Conservation (phyloP, 208 protist species). For the Acanthamoeba culbertsoni region DNA sequence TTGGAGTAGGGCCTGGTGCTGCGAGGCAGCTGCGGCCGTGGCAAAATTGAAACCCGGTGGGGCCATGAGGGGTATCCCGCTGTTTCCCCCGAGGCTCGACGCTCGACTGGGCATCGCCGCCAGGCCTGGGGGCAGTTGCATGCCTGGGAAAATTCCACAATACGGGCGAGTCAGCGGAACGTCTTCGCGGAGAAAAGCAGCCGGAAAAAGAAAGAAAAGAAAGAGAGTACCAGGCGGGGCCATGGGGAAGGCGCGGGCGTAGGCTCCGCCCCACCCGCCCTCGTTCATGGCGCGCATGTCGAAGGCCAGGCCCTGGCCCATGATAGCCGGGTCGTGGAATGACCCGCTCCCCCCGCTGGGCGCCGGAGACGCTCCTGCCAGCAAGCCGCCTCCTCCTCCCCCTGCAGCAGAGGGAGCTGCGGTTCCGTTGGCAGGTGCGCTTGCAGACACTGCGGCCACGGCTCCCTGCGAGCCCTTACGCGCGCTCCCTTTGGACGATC, state of each 20-base stretch:
- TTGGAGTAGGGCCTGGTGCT: neutral
- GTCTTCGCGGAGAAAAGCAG: no score
- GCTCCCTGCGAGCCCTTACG: neutral
- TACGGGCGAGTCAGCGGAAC: no score
- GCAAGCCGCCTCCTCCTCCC: no score
- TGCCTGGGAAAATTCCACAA: no score
- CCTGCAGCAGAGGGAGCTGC: no score
- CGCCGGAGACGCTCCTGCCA: no score
- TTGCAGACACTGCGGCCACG: no score
- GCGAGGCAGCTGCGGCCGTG: neutral
- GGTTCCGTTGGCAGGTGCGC: no score
- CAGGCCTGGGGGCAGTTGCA: neutral
- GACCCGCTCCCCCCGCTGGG: neutral
- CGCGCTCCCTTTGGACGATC: no score
- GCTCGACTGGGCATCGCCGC: neutral
- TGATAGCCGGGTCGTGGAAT: conserved; percentile 4
- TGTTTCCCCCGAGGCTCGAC: neutral
- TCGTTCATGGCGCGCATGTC: neutral
- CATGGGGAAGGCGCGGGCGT: neutral
- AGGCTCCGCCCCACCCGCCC: neutral
- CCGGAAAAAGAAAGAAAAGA: no score
- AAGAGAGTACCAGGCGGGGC: neutral
- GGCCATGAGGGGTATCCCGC: neutral
- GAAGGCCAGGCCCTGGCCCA: conserved; percentile 2
- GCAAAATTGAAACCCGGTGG: neutral